These are phyloP conservation scores for Solanum sejunctum DNA, from an alignment of 257 asterid genomes.

Conservation along the genomic window DNA sequence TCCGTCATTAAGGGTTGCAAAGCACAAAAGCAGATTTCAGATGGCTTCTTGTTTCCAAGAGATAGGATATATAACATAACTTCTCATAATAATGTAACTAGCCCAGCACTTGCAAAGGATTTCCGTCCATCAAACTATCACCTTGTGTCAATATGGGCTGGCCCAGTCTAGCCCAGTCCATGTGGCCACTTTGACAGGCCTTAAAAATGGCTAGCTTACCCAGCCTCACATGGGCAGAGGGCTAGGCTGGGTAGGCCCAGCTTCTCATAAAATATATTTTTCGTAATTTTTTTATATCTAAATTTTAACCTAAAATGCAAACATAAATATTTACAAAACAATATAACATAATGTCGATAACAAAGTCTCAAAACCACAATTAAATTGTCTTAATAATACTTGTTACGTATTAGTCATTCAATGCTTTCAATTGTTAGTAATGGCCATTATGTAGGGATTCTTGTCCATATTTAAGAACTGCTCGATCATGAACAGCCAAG, in stretches of 20 bases:
- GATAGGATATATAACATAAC: not conserved
- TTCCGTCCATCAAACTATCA: not conserved
- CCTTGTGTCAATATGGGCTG: not conserved
- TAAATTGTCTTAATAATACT: not conserved
- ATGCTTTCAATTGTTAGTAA: not conserved
- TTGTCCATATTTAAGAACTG: not conserved
- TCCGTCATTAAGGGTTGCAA: not conserved
- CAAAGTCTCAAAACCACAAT: not conserved
- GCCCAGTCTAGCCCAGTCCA: not conserved
- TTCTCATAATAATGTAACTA: not conserved
- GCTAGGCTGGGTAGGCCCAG: not conserved
- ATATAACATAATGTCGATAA: not conserved
- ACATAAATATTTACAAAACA: not conserved
- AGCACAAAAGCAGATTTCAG: not conserved
- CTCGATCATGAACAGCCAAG: no score
- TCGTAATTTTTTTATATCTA: not conserved
- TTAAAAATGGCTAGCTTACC: not conserved
- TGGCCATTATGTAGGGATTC: not conserved
- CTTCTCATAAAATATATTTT: not conserved
- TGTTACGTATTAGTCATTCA: not conserved
- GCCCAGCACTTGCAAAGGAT: not conserved
- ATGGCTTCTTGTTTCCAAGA: not conserved
- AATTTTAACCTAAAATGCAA: not conserved
- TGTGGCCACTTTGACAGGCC: not conserved
- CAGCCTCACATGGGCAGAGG: not conserved